These are phyloP conservation scores for Taiozyma sp. DNA, from an alignment of 1,139 yeast species.

Conservation along the genomic window DNA sequence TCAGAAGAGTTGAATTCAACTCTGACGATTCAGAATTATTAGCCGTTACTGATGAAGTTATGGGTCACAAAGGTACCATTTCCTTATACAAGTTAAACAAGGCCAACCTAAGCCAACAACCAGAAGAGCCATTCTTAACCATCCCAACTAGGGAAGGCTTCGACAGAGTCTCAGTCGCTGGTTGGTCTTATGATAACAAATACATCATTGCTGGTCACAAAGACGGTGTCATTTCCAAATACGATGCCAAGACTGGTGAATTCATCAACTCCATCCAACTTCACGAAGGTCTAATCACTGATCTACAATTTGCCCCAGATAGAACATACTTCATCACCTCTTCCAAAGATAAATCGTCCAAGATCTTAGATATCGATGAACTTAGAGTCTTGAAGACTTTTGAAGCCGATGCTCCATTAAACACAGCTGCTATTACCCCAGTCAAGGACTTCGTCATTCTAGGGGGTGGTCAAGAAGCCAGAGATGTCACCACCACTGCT, in stretches of 20 bases:
- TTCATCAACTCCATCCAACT: slow-evolving; percentile 52
- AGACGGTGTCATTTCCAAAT: slow-evolving; percentile 80
- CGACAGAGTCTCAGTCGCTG: slow-evolving; percentile 77
- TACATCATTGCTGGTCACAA: slow-evolving; percentile 84
- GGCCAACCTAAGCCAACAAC: slow-evolving; percentile 34
- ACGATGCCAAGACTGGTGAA: slow-evolving; percentile 73
- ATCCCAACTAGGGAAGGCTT: slow-evolving; percentile 58
- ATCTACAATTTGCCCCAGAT: slow-evolving; percentile 87
- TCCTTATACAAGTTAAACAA: slow-evolving; percentile 58
- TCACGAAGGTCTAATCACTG: slow-evolving; percentile 80
- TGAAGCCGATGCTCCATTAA: slow-evolving; percentile 90
- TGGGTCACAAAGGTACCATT: slow-evolving; percentile 85
- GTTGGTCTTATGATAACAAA: slow-evolving; percentile 77
- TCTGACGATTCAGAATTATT: slow-evolving; percentile 68
- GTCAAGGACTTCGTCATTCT: slow-evolving; percentile 85
- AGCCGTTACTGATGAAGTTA: slow-evolving; percentile 86
- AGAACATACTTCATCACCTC: slow-evolving; percentile 86
- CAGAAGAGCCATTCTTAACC: slow-evolving; percentile 52
- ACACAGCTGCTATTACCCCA: slow-evolving; percentile 93
- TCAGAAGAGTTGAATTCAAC: slow-evolving; percentile 84
- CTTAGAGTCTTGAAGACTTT: slow-evolving; percentile 70
- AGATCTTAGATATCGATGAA: slow-evolving; percentile 72
- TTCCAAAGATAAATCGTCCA: slow-evolving; percentile 89
- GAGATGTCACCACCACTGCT: slow-evolving; percentile 94
- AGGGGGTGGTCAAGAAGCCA: slow-evolving; percentile 99